Evolutionary conservation across 768 basidiomycete species (phyloP).

Genomic region (Lactarius hatsudake): DNA sequence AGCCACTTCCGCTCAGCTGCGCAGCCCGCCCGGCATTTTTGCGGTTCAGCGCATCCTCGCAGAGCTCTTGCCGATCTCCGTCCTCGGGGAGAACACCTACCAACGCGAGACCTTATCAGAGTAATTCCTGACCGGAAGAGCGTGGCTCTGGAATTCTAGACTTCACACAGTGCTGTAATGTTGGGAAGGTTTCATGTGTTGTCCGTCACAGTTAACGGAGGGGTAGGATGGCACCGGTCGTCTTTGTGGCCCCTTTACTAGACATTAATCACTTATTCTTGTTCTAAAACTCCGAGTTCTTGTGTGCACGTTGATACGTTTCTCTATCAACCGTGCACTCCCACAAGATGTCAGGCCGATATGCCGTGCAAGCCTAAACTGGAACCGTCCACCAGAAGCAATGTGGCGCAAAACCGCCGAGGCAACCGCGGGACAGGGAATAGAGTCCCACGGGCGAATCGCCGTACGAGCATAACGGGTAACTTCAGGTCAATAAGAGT

Average conservation of each 20-base stretch:
- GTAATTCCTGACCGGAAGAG: background rate
- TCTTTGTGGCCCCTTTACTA: background rate
- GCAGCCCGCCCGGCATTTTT: background rate
- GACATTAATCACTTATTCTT: background rate
- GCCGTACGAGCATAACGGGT: background rate
- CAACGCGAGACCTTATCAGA: background rate
- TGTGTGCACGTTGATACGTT: background rate
- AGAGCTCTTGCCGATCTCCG: conserved; percentile 1
- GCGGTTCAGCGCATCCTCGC: background rate
- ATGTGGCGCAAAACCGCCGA: background rate
- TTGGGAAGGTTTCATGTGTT: background rate
- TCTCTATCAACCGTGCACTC: background rate
- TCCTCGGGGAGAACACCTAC: background rate
- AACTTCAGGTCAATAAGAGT: background rate
- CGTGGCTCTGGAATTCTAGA: background rate
- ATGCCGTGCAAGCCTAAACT: background rate
- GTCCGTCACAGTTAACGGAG: background rate
- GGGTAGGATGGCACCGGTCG: background rate
- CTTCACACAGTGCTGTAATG: background rate
- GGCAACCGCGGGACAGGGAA: background rate
- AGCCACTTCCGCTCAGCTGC: background rate
- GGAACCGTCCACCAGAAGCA: background rate
- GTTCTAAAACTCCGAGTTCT: background rate
- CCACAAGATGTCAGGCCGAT: background rate
- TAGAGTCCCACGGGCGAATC: background rate